Percentiles rank a stretch among this genome's conserved stretches.
Evolutionary conservation across 2,329 filamentous ascomycete genomes (phyloP).

Genomic region (Davidsoniella australis): DNA sequence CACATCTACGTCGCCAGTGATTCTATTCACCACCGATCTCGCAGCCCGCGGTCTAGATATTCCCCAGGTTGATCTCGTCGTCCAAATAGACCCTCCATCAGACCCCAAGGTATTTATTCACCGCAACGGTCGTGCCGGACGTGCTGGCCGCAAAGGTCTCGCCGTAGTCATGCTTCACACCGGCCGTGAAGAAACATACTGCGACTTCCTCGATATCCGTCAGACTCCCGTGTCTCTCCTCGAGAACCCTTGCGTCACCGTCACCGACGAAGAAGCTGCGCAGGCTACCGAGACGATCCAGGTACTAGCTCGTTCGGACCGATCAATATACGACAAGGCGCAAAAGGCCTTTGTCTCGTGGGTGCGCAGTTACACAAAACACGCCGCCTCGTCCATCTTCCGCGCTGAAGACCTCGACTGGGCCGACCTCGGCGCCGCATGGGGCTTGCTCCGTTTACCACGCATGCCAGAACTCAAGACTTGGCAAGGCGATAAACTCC

Average conservation of each 20-base stretch:
- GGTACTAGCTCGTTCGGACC: conserved; percentile 32
- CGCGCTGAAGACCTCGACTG: conserved; percentile 67
- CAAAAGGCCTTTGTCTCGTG: conserved; percentile 87
- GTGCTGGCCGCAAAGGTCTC: conserved; percentile 72
- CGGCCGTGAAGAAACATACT: conserved; percentile 76
- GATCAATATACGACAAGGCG: conserved; percentile 63
- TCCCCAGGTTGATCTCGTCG: conserved; percentile 75
- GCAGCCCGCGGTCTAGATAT: conserved; percentile 84
- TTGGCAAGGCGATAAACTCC: conserved; percentile 50
- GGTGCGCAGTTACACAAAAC: conserved; percentile 80
- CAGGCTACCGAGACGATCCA: conserved; percentile 44
- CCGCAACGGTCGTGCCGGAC: conserved; percentile 72
- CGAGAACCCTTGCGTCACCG: conserved; percentile 33
- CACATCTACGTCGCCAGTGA: conserved; percentile 53
- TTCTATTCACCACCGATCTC: conserved; percentile 85
- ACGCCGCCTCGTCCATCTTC: conserved; percentile 85
- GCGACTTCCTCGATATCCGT: conserved; percentile 69
- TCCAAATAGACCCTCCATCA: conserved; percentile 41
- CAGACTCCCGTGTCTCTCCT: conserved; percentile 66
- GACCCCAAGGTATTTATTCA: conserved; percentile 84
- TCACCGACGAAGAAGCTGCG: conserved; percentile 45
- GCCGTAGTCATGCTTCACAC: conserved; percentile 75
- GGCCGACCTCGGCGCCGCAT: conserved; percentile 62
- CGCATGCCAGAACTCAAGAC: conserved; percentile 81
- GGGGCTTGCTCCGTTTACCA: conserved; percentile 73